These are phyloP conservation scores for Zymoseptoria pseudotritici DNA, from an alignment of 2,329 filamentous ascomycete species.

Conservation along the genomic window DNA sequence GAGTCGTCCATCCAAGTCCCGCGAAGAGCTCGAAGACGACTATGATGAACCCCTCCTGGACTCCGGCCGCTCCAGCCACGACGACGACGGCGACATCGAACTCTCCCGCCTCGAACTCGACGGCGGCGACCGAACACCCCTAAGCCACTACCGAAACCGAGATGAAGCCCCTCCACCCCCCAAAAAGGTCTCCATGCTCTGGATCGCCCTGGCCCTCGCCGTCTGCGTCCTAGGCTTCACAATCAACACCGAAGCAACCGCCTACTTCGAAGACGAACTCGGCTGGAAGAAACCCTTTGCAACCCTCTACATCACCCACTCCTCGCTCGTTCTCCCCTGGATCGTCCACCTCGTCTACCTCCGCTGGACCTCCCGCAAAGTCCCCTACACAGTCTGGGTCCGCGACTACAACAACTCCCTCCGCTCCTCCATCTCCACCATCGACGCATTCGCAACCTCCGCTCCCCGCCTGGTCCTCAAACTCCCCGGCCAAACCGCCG, in stretches of 20 bases:
- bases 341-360: conserved; percentile 21
- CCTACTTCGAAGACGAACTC: conserved; percentile 27
- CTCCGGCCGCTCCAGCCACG: conserved; percentile 11
- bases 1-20: conserved; percentile 6
- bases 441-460: conserved; percentile 25
- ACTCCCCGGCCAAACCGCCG: conserved; percentile 17
- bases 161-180: conserved; percentile 4
- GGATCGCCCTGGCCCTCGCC: conserved; percentile 19
- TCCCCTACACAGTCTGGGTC: conserved; percentile 22
- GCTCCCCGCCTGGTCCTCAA: conserved; percentile 21
- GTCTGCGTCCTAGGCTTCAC: conserved; percentile 25
- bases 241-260: conserved; percentile 28
- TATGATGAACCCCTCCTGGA: conserved; percentile 19
- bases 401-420: conserved; percentile 26
- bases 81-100: conserved; percentile 14
- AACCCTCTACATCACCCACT: conserved; percentile 28
- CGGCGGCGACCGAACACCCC: conserved; percentile 16
- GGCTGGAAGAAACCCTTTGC: conserved; percentile 29
- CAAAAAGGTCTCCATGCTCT: conserved; percentile 11
- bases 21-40: conserved; percentile 7
- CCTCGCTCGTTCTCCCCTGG: conserved; percentile 27
- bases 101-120: conserved; percentile 9
- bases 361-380: conserved; percentile 16
- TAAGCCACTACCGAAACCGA: conserved; percentile 11
- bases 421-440: conserved; percentile 21